Evolutionary conservation across 2,329 filamentous ascomycete species (phyloP).

Genomic region (Aspergillus pseudoviridinutans): DNA sequence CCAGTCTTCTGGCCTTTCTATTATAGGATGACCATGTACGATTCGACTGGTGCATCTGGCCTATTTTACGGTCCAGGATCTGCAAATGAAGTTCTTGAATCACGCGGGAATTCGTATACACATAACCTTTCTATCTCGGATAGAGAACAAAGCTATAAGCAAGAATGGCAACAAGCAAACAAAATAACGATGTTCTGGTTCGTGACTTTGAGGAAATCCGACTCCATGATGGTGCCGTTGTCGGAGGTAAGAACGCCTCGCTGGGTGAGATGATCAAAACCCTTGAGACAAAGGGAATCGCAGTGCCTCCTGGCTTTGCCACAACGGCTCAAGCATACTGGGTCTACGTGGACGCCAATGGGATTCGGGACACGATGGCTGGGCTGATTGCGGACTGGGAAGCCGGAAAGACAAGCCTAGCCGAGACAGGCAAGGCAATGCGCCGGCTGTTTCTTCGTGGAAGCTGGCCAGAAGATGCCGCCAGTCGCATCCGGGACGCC

Average conservation of each 20-base stretch:
- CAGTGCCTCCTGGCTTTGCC: constrained; percentile 34
- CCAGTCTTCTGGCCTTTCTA: no score
- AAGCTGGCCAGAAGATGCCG: constrained; percentile 27
- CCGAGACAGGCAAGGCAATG: constrained; percentile 28
- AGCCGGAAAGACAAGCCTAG: constrained; percentile 21
- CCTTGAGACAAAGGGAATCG: constrained; percentile 25
- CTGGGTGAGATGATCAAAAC: constrained; percentile 37
- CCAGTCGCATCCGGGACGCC: constrained; percentile 22
- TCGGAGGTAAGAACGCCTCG: constrained; percentile 39
- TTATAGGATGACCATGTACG: no score
- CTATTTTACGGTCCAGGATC: no score
- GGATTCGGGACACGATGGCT: constrained; percentile 28
- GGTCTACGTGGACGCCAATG: constrained; percentile 32
- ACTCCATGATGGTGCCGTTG: constrained; percentile 22
- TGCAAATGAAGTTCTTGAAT: no score
- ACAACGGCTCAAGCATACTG: constrained; percentile 34
- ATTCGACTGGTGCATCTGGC: no score
- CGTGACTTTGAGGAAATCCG: constrained; percentile 19
- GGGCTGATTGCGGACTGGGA: constrained; percentile 28
- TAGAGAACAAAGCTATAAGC: no score
- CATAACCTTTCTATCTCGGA: no score
- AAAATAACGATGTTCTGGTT: neutral
- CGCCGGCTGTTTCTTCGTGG: constrained; percentile 30
- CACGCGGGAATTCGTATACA: no score
- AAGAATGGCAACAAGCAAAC: neutral